Base-by-base conservation (phyloP, 1,139 yeast species). In the Yamadazyma friedrichii region DNA sequence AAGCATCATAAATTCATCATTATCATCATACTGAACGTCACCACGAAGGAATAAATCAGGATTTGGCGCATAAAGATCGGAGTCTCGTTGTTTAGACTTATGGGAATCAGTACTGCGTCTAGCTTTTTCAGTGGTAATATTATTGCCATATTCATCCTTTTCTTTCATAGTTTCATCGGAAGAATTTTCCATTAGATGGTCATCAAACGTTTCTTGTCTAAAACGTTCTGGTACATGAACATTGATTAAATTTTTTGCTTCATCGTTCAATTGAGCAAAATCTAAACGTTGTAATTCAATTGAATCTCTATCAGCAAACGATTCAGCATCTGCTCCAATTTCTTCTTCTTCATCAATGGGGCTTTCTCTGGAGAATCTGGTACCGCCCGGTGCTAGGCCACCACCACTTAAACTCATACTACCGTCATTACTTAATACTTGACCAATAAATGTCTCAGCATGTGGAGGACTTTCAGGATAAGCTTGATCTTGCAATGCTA, bases 301-400 rank as follows among this genome's bases (percentile, higher is more conserved):
- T 8, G 44, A 41, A 35, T 42, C 38, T 26, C 46, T 39, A 33
- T 49, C 54, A 12, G 34, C 40, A 25, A 29, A 36, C 4, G 43
- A 40, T 38, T 53, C 52, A 41, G 38, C 56, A 43, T 42, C 53
- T 38, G 41, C 44, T n/a, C 56, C 61, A 41, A 50, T 49, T 47
- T 46, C 57, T 50, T 49, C 54, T 35, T 54, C 61, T 42, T 54
- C 55, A 34, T 55, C 58, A 4, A 54, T 46, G 0, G 47, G 44
- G 13, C 47, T 50, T 16, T 58, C 67, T 15, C 55, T 42, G 4
- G 58, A 49, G 6, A 36, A 33, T 15, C 51, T 50, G 1, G 65
- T 44, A 2, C 73, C 77, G 0, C 76, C 77, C 0, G 77, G 76
- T 0, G 59, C 64, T 46, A 71, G 49, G 0, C 76, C 78, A 10